A percentile compares a stretch with the other conserved stretches of the same genome.
These are phyloP conservation scores for Limnomonas spitsbergensis DNA, from an alignment of 139 green algal genomes.

Conservation along the genomic window DNA sequence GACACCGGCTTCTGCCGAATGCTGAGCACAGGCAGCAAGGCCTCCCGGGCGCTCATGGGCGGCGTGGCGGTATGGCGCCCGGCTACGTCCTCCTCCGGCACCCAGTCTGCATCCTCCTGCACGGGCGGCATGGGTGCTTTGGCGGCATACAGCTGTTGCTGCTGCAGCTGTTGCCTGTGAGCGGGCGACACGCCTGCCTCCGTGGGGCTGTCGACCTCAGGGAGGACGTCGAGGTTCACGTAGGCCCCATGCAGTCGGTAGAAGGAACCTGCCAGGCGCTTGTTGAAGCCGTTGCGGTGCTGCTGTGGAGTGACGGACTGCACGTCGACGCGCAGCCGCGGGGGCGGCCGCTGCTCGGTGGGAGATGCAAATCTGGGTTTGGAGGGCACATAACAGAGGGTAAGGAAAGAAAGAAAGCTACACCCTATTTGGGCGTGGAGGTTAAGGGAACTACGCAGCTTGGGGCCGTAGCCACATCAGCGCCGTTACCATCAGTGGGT, in stretches of 20 bases:
- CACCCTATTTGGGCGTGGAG: too few species aligned
- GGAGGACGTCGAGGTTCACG: background rate
- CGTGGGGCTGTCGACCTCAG: background rate
- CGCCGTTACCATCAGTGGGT: too few species aligned
- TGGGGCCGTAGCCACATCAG: too few species aligned
- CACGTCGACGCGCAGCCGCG: background rate
- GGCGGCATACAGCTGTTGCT: background rate
- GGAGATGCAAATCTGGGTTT: conserved; percentile 1
- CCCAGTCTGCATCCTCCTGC: background rate
- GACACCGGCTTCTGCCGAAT: background rate
- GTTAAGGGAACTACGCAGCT: too few species aligned
- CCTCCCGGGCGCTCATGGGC: background rate
- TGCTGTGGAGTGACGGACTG: background rate
- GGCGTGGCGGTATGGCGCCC: background rate
- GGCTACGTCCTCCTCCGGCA: background rate
- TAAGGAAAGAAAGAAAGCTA: too few species aligned
- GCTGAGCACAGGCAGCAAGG: background rate
- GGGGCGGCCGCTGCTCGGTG: background rate
- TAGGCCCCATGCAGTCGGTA: background rate
- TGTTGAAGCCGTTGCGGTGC: background rate
- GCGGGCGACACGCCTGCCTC: background rate
- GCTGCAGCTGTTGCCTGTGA: background rate
- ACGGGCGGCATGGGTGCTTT: background rate
- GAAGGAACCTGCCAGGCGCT: background rate
- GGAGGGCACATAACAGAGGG: too few species aligned